Percentiles rank a stretch among this genome's conserved stretches.
These are phyloP conservation scores for Diacronema lutheri DNA, from an alignment of 78 protist species.

Conservation along the genomic window DNA sequence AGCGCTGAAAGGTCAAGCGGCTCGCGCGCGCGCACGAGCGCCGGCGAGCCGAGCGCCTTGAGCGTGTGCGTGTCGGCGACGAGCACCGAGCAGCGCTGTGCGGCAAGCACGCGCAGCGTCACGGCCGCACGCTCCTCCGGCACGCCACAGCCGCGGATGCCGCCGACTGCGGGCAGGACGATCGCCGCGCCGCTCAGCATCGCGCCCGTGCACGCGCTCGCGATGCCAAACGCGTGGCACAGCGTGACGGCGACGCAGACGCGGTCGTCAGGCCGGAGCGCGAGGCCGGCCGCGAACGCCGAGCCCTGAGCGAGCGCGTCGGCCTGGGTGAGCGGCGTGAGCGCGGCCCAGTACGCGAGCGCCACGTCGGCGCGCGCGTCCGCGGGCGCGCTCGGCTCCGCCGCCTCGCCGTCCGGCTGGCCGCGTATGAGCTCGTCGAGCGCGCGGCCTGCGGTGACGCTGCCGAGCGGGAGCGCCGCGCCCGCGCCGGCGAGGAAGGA, in stretches of 20 bases:
- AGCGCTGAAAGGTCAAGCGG: neutral
- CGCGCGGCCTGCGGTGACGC: neutral
- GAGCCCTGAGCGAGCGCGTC: neutral
- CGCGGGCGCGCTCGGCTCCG: neutral
- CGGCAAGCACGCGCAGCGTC: neutral
- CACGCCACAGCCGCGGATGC: constrained; percentile 19
- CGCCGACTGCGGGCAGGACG: constrained; percentile 19
- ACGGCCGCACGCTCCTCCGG: constrained; percentile 17
- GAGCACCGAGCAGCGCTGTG: neutral
- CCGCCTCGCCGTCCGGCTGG: neutral
- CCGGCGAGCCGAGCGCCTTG: neutral
- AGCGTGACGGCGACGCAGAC: neutral
- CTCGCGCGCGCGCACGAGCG: neutral
- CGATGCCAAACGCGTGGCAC: constrained; percentile 2
- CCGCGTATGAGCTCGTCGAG: no score
- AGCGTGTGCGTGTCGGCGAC: constrained; percentile 22
- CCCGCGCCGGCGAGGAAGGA: no score
- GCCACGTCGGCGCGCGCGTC: neutral
- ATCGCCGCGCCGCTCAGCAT: neutral
- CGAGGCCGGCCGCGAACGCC: neutral
- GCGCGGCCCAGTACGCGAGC: neutral
- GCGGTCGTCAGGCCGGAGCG: neutral
- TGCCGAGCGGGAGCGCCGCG: neutral
- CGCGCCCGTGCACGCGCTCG: neutral
- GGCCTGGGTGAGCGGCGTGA: neutral